These are phyloP conservation scores for Pueraria montana DNA, from an alignment of 306 rosid species.

Conservation along the genomic window DNA sequence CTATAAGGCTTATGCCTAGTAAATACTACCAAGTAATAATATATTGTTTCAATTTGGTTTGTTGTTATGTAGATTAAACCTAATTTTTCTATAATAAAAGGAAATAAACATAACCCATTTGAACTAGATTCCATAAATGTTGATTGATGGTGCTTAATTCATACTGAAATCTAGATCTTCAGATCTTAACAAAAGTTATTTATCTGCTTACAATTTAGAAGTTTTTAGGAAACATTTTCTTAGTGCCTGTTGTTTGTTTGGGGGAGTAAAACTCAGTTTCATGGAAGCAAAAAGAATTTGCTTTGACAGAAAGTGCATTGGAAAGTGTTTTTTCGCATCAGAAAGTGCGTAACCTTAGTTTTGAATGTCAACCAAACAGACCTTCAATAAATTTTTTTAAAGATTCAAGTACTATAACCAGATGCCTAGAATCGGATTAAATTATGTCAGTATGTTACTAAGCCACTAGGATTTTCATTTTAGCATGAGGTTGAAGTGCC, in stretches of 20 bases:
- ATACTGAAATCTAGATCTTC: neutral
- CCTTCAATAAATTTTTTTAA: neutral
- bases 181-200: neutral
- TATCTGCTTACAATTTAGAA: neutral
- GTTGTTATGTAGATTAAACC: constrained; percentile 1
- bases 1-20: neutral
- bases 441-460: neutral
- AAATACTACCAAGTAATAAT: neutral
- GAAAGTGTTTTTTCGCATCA: neutral
- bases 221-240: neutral
- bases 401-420: neutral
- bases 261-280: neutral
- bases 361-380: constrained; percentile 9
- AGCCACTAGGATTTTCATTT: constrained; percentile 7
- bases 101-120: neutral
- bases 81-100: neutral
- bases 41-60: neutral
- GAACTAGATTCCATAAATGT: constrained; percentile 24
- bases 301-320: neutral
- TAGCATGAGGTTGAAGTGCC: constrained; percentile 27
- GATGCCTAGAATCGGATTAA: neutral
- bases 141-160: constrained; percentile 12
- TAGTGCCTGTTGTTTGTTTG: neutral
- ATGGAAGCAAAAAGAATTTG: neutral
- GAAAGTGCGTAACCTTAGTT: neutral